Conservation (phyloP, 164 flowering plant species). For the Liquidambar formosana region DNA sequence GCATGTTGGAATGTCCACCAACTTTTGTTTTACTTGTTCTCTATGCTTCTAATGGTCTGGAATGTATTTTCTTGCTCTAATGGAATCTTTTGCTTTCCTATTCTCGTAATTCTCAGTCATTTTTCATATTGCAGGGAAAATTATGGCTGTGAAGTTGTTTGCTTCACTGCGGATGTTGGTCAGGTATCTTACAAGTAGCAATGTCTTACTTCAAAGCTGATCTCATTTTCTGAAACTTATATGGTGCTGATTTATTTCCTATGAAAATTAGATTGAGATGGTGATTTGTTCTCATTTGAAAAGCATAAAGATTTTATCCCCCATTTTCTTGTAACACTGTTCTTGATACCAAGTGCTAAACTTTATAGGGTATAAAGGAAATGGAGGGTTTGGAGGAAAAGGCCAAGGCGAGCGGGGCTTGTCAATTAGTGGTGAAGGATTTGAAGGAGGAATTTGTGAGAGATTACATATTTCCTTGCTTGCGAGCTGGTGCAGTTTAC, state of each 20-base stretch:
- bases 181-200: slow-evolving; percentile 59
- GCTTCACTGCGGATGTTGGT: slow-evolving; percentile 99
- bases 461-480: slow-evolving; percentile 86
- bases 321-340: background rate
- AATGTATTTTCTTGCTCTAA: background rate
- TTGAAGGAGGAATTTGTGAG: slow-evolving; percentile 87
- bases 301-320: background rate
- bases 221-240: background rate
- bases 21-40: background rate
- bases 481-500: slow-evolving; percentile 95
- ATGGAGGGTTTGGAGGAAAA: slow-evolving; percentile 72
- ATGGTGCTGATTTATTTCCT: background rate
- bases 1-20: too few relatives aligned
- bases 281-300: background rate
- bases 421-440: slow-evolving; percentile 89
- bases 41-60: background rate
- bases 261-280: background rate
- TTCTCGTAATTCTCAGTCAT: background rate
- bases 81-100: background rate
- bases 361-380: slow-evolving; percentile 68
- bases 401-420: slow-evolving; percentile 98
- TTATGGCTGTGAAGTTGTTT: slow-evolving; percentile 97
- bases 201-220: background rate
- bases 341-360: background rate
- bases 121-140: slow-evolving; percentile 66